A percentile compares a stretch with the other conserved stretches of the same genome.
These are phyloP conservation scores for Tillandsia leiboldiana DNA, from an alignment of 176 grass and related monocot species.

Conservation along the genomic window DNA sequence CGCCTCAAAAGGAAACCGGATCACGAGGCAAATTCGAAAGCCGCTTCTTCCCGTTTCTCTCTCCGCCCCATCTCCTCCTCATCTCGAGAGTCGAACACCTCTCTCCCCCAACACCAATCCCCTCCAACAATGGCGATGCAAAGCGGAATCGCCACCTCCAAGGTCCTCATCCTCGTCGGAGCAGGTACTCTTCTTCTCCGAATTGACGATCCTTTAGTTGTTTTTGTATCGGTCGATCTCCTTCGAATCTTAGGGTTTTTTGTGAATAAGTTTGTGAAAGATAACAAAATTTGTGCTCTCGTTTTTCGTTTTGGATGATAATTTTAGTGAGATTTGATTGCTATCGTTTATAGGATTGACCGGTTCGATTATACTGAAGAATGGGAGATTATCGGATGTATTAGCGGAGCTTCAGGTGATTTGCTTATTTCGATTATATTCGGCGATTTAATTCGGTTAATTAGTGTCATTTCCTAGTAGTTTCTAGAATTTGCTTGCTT, in stretches of 20 bases:
- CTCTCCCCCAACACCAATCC: not conserved
- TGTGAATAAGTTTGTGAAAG: not conserved
- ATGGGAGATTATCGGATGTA: slow-evolving; percentile 79
- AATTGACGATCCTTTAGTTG: not conserved
- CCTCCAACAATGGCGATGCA: slow-evolving; percentile 64
- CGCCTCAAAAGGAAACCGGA: not conserved
- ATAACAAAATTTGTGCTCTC: not conserved
- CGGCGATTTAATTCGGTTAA: not conserved
- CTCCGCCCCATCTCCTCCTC: not conserved
- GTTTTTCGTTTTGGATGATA: not conserved
- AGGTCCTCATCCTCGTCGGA: slow-evolving; percentile 79
- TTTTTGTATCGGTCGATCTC: not conserved
- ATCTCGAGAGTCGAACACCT: slow-evolving; percentile 1
- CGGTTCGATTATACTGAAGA: slow-evolving; percentile 68
- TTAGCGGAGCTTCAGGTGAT: slow-evolving; percentile 66
- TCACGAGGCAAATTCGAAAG: not conserved
- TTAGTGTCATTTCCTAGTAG: not conserved
- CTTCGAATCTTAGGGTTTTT: not conserved
- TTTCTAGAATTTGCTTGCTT: not conserved
- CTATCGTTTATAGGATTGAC: slow-evolving; percentile 45
- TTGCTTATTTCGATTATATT: not conserved
- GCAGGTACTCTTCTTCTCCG: slow-evolving; percentile 37
- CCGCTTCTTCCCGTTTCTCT: not conserved
- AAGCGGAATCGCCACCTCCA: slow-evolving; percentile 63
- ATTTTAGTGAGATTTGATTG: not conserved